These are phyloP conservation scores for Vachellia collinsii DNA, from an alignment of 306 rosid species.

Conservation along the genomic window DNA sequence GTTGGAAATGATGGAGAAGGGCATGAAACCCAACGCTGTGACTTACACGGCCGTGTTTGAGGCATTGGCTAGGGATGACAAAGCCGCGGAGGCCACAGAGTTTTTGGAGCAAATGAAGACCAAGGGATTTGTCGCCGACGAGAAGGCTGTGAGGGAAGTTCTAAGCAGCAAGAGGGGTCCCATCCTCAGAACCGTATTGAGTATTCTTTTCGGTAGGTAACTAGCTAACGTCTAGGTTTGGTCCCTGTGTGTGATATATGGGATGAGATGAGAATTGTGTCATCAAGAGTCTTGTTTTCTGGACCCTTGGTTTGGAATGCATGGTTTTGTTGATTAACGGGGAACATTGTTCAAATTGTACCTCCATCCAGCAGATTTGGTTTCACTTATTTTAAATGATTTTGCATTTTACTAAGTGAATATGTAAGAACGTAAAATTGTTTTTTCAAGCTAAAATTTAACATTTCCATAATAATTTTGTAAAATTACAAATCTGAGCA, in stretches of 20 bases:
- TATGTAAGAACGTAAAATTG: too few relatives aligned
- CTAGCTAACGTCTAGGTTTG: not conserved
- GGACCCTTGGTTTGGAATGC: not conserved
- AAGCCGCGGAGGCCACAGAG: constrained; percentile 54
- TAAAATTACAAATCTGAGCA: too few relatives aligned
- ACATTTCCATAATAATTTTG: too few relatives aligned
- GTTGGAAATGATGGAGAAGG: constrained; percentile 74
- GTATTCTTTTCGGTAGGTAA: constrained; percentile 65
- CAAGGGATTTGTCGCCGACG: constrained; percentile 63
- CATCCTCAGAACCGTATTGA: constrained; percentile 51
- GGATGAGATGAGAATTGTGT: not conserved
- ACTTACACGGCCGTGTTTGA: constrained; percentile 62
- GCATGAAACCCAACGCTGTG: constrained; percentile 67
- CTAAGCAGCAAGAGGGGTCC: constrained; percentile 51
- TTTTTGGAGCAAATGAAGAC: constrained; percentile 56
- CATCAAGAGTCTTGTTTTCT: not conserved
- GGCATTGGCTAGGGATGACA: constrained; percentile 54
- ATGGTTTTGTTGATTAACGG: not conserved
- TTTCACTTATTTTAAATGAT: too few relatives aligned
- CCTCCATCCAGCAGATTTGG: not conserved
- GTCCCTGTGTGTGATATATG: not conserved
- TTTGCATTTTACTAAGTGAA: too few relatives aligned
- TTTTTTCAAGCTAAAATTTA: too few relatives aligned
- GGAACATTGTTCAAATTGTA: not conserved
- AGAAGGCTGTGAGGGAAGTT: constrained; percentile 64